These are phyloP conservation scores for Trichoderma reesei DNA, from an alignment of 495 filamentous ascomycete genomes.

Conservation along the genomic window DNA sequence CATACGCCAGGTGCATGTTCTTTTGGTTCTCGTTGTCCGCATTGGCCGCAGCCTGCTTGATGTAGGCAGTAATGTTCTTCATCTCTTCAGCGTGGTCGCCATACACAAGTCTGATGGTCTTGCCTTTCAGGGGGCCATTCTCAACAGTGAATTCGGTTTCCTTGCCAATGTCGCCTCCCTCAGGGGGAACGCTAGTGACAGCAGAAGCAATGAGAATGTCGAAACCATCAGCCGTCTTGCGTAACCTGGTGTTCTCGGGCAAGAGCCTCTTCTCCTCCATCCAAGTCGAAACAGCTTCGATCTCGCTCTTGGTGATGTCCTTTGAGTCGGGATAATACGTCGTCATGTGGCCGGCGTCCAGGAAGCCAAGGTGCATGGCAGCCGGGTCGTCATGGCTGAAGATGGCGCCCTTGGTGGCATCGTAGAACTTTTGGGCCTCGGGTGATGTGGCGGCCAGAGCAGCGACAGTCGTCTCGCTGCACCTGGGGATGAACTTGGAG, in stretches of 20 bases:
- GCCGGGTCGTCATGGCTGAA: conserved; percentile 58
- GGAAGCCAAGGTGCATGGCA: conserved; percentile 78
- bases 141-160: conserved; percentile 56
- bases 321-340: conserved; percentile 89
- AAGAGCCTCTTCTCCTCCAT: conserved; percentile 60
- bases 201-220: conserved; percentile 81
- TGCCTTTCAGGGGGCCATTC: conserved; percentile 53
- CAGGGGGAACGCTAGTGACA: conserved; percentile 31
- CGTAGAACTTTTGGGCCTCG: conserved; percentile 51
- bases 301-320: conserved; percentile 77
- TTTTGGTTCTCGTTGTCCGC: conserved; percentile 79
- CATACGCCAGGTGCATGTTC: conserved; percentile 75
- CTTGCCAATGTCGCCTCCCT: conserved; percentile 60
- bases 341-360: conserved; percentile 72
- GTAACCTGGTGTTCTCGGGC: conserved; percentile 81
- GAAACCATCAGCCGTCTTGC: conserved; percentile 63
- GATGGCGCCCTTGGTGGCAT: conserved; percentile 61
- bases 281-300: conserved; percentile 59
- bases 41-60: conserved; percentile 62
- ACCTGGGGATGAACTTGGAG: conserved; percentile 82
- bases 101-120: conserved; percentile 60
- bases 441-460: conserved; percentile 57
- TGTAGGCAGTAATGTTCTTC: conserved; percentile 60
- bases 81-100: conserved; percentile 78
- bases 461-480: conserved; percentile 54